Evolutionary conservation across 768 basidiomycete genomes (phyloP).

Genomic region (Phaeolepiota aurea): DNA sequence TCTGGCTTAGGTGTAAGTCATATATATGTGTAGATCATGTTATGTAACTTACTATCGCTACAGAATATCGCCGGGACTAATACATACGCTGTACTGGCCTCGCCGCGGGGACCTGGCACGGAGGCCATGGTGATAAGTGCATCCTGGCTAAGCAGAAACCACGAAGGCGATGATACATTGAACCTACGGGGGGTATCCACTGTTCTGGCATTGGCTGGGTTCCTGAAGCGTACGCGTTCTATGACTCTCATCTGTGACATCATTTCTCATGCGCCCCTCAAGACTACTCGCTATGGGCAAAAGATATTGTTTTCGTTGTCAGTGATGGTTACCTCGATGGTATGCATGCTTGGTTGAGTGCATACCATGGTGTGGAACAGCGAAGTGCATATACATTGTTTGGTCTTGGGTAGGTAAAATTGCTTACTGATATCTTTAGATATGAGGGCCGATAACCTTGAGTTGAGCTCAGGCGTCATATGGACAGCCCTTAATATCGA

Average conservation of each 20-base stretch:
- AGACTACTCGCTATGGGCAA: constrained; percentile 92
- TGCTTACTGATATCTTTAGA: constrained; percentile 30
- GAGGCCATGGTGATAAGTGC: constrained; percentile 92
- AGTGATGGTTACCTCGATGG: constrained; percentile 87
- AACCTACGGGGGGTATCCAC: constrained; percentile 85
- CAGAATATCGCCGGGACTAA: constrained; percentile 64
- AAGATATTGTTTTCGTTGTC: constrained; percentile 85
- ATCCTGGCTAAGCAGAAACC: constrained; percentile 72
- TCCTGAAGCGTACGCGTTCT: constrained; percentile 60
- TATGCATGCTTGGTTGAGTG: constrained; percentile 84
- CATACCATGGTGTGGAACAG: constrained; percentile 68
- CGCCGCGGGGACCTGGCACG: constrained; percentile 86
- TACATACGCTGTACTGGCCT: constrained; percentile 72
- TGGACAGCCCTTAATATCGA: constrained; percentile 95
- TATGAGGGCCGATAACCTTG: constrained; percentile 53
- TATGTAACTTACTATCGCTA: too few relatives aligned
- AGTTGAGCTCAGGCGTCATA: constrained; percentile 74
- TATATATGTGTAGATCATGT: neutral
- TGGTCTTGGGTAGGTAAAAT: too few relatives aligned
- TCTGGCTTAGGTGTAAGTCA: constrained; percentile 2
- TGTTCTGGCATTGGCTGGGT: constrained; percentile 78
- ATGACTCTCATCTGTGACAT: neutral
- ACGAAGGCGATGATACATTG: constrained; percentile 45
- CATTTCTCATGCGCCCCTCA: constrained; percentile 2
- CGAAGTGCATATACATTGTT: constrained; percentile 36